Base-by-base conservation (phyloP, 352 stramenopile species). In the Phytophthora multivora region DNA sequence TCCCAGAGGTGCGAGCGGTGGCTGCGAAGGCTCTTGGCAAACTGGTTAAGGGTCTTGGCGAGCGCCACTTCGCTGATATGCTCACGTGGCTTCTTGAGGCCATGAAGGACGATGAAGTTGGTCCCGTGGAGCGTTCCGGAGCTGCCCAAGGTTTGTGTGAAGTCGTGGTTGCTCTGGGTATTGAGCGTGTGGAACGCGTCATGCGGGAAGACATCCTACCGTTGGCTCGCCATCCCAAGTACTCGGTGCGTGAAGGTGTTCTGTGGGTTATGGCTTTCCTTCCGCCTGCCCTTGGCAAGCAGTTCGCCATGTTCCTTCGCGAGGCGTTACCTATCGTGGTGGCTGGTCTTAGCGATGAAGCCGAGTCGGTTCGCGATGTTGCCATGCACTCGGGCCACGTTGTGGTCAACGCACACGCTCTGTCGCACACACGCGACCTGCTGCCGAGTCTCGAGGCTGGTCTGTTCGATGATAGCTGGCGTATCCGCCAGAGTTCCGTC, bases 261-360 rank as follows among this genome's bases (percentile, higher is more conserved):
- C 60, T 99, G 28, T 99, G 98, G 98, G 93, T 99, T 49, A 88
- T 99, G 49, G 98, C 96, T 28, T 99, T 99, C 76, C 70, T 99
- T 59, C 97, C 98, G 5, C 93, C 92, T n/a, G 87, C 92, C 21
- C 82, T 99, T 47, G 95, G 96, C 50, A 92, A 96, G 52, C 72
- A 77, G 21, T 99, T 99, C 78, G 83, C 92, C 5, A 77, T 89
- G 33, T 94, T 99, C 50, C 91, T 99, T 57, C 82, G 91, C 54
- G 83, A 91, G 54, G 97, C 96, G 26, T 81, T 99, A 43, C 97
- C 97, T 19, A 96, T 99, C 41, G 89, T 99, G 31, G 88, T 99
- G 11, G 82, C 85, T 19, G 98, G 98, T 63, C 80, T 99, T 25
- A 98, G 97, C 33, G 98, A 99, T 72, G 98, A 99, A 74, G 92